Conservation (phyloP, 1,284 basidiomycete genomes). For the Phlebopus sp. region DNA sequence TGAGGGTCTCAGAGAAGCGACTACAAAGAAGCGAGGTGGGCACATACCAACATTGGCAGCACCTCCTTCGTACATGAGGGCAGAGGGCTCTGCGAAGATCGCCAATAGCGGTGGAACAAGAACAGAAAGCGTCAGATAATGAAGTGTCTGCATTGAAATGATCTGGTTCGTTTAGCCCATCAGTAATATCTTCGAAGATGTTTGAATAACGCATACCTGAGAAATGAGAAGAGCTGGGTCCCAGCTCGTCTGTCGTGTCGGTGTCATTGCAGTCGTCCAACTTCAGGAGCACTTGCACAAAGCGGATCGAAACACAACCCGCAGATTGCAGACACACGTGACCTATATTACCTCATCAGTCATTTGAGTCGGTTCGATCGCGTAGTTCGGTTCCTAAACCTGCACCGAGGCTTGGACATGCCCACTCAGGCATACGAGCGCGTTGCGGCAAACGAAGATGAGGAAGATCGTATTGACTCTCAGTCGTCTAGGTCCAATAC, state of each 20-base stretch:
- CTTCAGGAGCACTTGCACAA: neutral
- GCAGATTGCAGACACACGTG: no score
- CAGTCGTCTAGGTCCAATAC: conserved; percentile 2
- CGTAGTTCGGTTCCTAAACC: conserved; percentile 3
- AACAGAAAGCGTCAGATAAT: conserved; percentile 86
- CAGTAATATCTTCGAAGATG: neutral
- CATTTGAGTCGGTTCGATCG: conserved; percentile 1
- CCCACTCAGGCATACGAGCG: conserved; percentile 26
- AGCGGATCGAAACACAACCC: no score
- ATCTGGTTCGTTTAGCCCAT: conserved; percentile 54
- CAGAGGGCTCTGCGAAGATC: conserved; percentile 69
- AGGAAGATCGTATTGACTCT: conserved; percentile 1
- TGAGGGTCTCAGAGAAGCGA: neutral
- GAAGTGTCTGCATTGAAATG: conserved; percentile 85
- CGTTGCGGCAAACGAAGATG: conserved; percentile 20
- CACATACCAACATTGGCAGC: conserved; percentile 75
- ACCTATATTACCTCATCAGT: no score
- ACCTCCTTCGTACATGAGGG: conserved; percentile 84
- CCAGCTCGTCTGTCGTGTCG: conserved; percentile 52
- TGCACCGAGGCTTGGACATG: conserved; percentile 19
- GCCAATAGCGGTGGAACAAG: conserved; percentile 80
- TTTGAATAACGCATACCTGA: conserved; percentile 43
- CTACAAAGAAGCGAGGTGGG: neutral
- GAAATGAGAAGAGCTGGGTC: conserved; percentile 74
- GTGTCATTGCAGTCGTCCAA: conserved; percentile 14